A percentile compares a stretch with the other conserved stretches of the same genome.
Evolutionary conservation across 495 filamentous ascomycete genomes (phyloP).

Genomic region (Penicillium riverlandense): DNA sequence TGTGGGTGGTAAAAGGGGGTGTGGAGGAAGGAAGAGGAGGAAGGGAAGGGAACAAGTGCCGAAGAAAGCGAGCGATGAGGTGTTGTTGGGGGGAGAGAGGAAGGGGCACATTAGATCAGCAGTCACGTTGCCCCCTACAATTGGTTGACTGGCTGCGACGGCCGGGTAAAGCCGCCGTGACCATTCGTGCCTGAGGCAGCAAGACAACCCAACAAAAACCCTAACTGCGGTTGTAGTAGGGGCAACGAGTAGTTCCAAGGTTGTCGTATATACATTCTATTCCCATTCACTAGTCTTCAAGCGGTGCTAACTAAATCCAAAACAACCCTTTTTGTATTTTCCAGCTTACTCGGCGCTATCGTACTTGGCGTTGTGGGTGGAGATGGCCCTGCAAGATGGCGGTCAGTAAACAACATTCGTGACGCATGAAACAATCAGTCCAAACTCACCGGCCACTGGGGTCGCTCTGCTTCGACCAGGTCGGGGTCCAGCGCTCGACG

Average conservation of each 20-base stretch:
- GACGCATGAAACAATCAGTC: background rate
- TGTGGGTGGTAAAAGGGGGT: constrained; percentile 4
- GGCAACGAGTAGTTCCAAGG: background rate
- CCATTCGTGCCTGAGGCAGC: no score
- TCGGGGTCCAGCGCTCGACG: constrained; percentile 96
- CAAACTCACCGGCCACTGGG: constrained; percentile 77
- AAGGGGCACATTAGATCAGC: no score
- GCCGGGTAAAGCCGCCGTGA: no score
- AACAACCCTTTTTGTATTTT: constrained; percentile 7
- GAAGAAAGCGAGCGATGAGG: no score
- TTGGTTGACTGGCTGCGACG: no score
- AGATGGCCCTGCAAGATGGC: constrained; percentile 49
- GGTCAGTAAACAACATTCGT: constrained; percentile 10
- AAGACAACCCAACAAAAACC: no score
- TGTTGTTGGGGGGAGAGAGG: no score
- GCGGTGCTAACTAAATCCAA: background rate
- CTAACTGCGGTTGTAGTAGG: no score
- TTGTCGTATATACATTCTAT: constrained; percentile 6
- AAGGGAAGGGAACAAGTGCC: background rate
- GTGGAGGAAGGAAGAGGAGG: constrained; percentile 15
- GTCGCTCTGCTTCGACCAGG: constrained; percentile 92
- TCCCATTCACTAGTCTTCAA: constrained; percentile 5
- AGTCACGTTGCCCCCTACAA: no score
- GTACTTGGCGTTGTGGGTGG: constrained; percentile 65
- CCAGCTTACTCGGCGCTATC: constrained; percentile 28